Percentiles rank a stretch among this genome's conserved stretches.
Conservation (phyloP, 352 stramenopile species). For the Pythium rishiriense region DNA sequence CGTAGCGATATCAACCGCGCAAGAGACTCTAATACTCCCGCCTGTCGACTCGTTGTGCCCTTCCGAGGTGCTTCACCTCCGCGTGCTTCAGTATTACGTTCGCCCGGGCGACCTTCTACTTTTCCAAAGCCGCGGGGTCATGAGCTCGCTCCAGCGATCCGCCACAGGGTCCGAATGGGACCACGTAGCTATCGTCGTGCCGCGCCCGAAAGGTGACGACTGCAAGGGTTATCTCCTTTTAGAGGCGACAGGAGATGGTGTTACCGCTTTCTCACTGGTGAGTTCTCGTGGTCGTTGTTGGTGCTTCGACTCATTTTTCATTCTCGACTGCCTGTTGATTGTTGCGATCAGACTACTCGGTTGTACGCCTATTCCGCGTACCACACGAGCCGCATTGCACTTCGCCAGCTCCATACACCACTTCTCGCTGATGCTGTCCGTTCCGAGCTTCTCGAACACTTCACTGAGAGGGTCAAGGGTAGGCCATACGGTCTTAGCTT, state of each 20-base stretch:
- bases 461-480: conserved; percentile 36
- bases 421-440: conserved; percentile 46
- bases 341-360: conserved; percentile 31
- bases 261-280: conserved; percentile 55
- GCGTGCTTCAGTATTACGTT: conserved; percentile 58
- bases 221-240: conserved; percentile 43
- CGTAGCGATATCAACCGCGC: conserved; percentile 13
- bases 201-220: conserved; percentile 16
- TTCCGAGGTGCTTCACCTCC: conserved; percentile 57
- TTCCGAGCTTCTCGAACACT: conserved; percentile 46
- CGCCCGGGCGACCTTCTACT: conserved; percentile 53
- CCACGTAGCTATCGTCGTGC: conserved; percentile 56
- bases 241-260: conserved; percentile 63
- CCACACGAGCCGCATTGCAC: conserved; percentile 47
- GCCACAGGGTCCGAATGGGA: conserved; percentile 65
- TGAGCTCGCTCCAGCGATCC: conserved; percentile 51
- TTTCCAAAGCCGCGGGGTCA: conserved; percentile 50
- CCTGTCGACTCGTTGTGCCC: conserved; percentile 22
- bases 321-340: conserved; percentile 3
- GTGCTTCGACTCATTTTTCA: neutral
- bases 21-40: conserved; percentile 8
- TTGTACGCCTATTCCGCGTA: conserved; percentile 43
- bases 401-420: conserved; percentile 54
- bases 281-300: conserved; percentile 3
- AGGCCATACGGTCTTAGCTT: conserved; percentile 50